Percentiles rank a stretch among this genome's conserved stretches.
These are phyloP conservation scores for Lactarius hatsudake DNA, from an alignment of 768 basidiomycete species.

Conservation along the genomic window DNA sequence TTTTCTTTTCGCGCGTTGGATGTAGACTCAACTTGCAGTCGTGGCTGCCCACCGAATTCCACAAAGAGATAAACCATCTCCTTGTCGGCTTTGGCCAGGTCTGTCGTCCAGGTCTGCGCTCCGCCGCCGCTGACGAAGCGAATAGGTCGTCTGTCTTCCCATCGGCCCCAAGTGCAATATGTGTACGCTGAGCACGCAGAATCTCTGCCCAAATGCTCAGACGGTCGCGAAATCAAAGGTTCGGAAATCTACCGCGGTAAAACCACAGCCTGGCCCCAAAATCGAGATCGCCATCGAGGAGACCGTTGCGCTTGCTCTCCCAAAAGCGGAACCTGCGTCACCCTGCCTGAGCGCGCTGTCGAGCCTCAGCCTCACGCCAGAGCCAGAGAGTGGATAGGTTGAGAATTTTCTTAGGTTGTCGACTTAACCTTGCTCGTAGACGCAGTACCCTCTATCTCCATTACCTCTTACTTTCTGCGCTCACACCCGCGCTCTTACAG, in stretches of 20 bases:
- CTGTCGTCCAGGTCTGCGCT: constrained; percentile 13
- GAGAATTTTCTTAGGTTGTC: neutral
- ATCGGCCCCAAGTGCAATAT: constrained; percentile 61
- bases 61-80: constrained; percentile 73
- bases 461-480: neutral
- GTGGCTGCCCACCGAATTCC: constrained; percentile 75
- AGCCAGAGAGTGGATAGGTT: constrained; percentile 14
- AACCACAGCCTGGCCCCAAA: constrained; percentile 35
- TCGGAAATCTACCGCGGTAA: constrained; percentile 6
- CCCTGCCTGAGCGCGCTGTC: constrained; percentile 14
- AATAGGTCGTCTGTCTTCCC: constrained; percentile 64
- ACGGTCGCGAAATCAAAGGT: constrained; percentile 30
- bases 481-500: neutral
- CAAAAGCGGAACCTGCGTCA: constrained; percentile 12
- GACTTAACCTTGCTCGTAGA: neutral
- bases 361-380: constrained; percentile 19
- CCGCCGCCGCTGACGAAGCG: neutral
- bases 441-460: neutral
- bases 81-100: constrained; percentile 88
- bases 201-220: constrained; percentile 66
- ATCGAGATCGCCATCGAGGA: constrained; percentile 41
- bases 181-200: constrained; percentile 54
- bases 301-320: constrained; percentile 8
- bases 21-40: constrained; percentile 72
- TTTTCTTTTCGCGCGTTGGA: neutral